A percentile compares a stretch with the other conserved stretches of the same genome.
These are phyloP conservation scores for Sphaerulina populicola DNA, from an alignment of 2,329 filamentous ascomycete species.

Conservation along the genomic window DNA sequence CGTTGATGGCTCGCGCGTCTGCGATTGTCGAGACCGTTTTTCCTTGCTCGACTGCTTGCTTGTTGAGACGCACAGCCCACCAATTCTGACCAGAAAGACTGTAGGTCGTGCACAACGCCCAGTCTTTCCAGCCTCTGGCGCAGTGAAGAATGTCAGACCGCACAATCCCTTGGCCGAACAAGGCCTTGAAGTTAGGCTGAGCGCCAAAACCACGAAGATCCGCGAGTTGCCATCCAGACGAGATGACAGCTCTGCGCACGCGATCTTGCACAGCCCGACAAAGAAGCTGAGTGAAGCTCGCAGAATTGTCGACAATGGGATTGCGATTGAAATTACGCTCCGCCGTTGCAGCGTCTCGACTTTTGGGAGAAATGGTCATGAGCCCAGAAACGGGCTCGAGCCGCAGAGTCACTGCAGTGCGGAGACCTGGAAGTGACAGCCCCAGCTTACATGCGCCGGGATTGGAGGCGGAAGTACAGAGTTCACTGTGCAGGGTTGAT, in stretches of 20 bases:
- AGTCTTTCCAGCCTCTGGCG: constrained; percentile 62
- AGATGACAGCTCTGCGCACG: constrained; percentile 52
- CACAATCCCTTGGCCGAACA: constrained; percentile 56
- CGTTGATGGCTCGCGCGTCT: constrained; percentile 13
- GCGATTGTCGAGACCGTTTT: constrained; percentile 15
- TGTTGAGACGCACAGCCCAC: constrained; percentile 64
- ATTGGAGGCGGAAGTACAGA: constrained; percentile 52
- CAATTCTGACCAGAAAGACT: constrained; percentile 67
- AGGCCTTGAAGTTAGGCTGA: constrained; percentile 49
- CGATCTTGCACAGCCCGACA: constrained; percentile 46
- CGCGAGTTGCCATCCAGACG: constrained; percentile 56
- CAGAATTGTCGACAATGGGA: constrained; percentile 32
- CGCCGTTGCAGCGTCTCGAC: constrained; percentile 36
- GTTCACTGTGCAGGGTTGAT: constrained; percentile 26
- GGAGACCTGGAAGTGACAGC: constrained; percentile 59
- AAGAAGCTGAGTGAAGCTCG: constrained; percentile 9
- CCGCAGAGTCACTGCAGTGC: constrained; percentile 50
- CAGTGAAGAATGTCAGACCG: constrained; percentile 58
- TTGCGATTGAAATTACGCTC: constrained; percentile 60
- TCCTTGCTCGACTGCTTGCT: constrained; percentile 6
- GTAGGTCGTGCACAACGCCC: constrained; percentile 64
- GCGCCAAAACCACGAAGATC: constrained; percentile 31
- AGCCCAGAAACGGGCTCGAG: constrained; percentile 73
- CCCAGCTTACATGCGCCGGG: constrained; percentile 60
- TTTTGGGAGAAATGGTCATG: constrained; percentile 58